Evolutionary conservation across 2,329 filamentous ascomycete genomes (phyloP).

Genomic region (Colletotrichum shisoi): DNA sequence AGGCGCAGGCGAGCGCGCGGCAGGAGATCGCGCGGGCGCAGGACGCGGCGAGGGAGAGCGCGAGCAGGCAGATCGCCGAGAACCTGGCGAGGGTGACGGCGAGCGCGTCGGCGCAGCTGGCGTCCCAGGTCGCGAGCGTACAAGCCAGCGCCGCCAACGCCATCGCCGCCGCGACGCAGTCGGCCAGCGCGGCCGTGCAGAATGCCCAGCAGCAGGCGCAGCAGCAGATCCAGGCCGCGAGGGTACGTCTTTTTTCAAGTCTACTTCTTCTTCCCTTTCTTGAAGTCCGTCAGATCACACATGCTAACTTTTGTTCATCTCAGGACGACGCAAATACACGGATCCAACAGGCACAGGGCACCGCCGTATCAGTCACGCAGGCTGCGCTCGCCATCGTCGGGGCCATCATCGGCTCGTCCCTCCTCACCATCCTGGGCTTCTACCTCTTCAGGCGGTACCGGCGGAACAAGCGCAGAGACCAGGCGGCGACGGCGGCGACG

Average conservation of each 20-base stretch:
- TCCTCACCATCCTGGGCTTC: constrained; percentile 51
- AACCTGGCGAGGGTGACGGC: constrained; percentile 43
- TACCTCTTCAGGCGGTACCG: constrained; percentile 48
- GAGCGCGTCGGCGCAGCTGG: constrained; percentile 45
- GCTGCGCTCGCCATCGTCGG: constrained; percentile 54
- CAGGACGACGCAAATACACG: constrained; percentile 45
- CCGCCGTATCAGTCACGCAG: constrained; percentile 54
- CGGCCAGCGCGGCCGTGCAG: constrained; percentile 41
- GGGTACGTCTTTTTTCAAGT: constrained; percentile 8
- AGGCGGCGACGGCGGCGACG: neutral
- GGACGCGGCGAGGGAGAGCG: constrained; percentile 42
- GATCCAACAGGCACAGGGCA: constrained; percentile 49
- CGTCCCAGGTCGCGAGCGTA: constrained; percentile 44
- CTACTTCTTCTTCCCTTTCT: too few species aligned
- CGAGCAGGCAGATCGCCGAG: constrained; percentile 33
- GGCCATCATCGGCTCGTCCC: constrained; percentile 53
- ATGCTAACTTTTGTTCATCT: neutral
- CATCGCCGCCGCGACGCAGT: constrained; percentile 44
- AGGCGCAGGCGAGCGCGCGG: constrained; percentile 40
- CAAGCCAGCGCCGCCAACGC: constrained; percentile 42
- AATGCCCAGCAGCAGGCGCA: constrained; percentile 35
- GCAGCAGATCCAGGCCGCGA: constrained; percentile 30
- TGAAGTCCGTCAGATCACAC: too few species aligned
- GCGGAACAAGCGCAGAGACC: constrained; percentile 41
- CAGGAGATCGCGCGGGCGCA: constrained; percentile 39